A percentile compares a stretch with the other conserved stretches of the same genome.
Evolutionary conservation across 257 asterid genomes (phyloP).

Genomic region (Nyctanthes arbortristis): DNA sequence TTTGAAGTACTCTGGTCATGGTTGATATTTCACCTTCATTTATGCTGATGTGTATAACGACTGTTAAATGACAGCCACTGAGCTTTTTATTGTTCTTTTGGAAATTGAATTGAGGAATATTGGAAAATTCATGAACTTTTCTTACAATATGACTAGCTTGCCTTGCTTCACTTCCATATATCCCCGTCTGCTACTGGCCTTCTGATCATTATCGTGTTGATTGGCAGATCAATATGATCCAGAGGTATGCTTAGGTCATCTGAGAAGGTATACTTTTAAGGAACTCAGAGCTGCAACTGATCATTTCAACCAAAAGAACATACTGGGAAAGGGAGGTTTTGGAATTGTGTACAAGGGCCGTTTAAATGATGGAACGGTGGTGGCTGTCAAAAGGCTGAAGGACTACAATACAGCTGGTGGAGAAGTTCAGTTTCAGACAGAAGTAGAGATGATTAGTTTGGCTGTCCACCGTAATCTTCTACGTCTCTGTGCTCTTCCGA

Average conservation of each 20-base stretch:
- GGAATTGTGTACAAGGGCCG: conserved; percentile 87
- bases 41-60: too few relatives aligned
- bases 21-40: too few relatives aligned
- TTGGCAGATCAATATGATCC: conserved; percentile 88
- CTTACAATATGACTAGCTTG: not conserved
- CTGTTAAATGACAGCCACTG: too few relatives aligned
- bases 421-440: conserved; percentile 94
- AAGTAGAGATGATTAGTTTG: conserved; percentile 85
- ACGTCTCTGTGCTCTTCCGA: conserved; percentile 86
- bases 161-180: not conserved
- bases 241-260: conserved; percentile 89
- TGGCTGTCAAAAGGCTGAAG: conserved; percentile 91
- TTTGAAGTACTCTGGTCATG: too few relatives aligned
- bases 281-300: conserved; percentile 88
- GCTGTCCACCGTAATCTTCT: conserved; percentile 94
- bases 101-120: too few relatives aligned
- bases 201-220: not conserved
- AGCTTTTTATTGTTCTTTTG: too few relatives aligned
- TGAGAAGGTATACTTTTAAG: conserved; percentile 75
- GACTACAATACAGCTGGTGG: conserved; percentile 84
- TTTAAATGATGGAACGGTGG: conserved; percentile 70
- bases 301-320: conserved; percentile 76
- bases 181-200: not conserved
- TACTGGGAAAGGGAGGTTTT: conserved; percentile 90
- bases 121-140: too few relatives aligned